phyloP scores from a whole-genome alignment of 768 basidiomycete species.

The Lactarius quietus region DNA sequence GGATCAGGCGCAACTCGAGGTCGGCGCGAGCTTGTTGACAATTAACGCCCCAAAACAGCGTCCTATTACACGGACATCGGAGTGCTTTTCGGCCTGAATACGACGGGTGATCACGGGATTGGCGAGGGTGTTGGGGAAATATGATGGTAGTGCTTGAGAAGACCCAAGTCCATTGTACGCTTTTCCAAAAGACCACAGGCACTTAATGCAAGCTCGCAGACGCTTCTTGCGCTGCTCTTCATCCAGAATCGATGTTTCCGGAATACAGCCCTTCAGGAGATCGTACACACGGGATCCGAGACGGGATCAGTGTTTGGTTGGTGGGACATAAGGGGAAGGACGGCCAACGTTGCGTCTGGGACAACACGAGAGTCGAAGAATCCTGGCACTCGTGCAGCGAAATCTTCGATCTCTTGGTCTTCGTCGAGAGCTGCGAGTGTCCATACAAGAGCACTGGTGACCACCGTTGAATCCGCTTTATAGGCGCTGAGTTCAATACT shows the following conservation, averaged over 20 bases:
- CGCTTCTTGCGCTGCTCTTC: not conserved
- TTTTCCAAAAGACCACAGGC: not conserved
- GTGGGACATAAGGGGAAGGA: not conserved
- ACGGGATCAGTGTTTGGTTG: too few relatives aligned
- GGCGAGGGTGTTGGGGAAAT: not conserved
- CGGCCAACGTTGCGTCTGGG: conserved; percentile 2
- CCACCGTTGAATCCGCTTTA: not conserved
- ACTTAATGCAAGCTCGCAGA: not conserved
- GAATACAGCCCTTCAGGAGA: too few relatives aligned
- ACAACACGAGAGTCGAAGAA: conserved; percentile 3
- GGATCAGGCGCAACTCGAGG: not conserved
- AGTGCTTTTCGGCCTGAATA: not conserved
- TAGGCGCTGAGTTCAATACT: not conserved
- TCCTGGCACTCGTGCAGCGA: conserved; percentile 5
- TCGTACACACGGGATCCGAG: too few relatives aligned
- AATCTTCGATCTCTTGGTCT: conserved; percentile 12
- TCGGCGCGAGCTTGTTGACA: not conserved
- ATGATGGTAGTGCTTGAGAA: not conserved
- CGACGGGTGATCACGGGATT: not conserved
- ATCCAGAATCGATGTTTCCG: too few relatives aligned
- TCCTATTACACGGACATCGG: not conserved
- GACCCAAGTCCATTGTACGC: not conserved
- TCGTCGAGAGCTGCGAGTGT: conserved; percentile 6
- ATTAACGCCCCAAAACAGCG: not conserved
- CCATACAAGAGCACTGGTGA: conserved; percentile 1